Conservation (phyloP, 805 yeast species). For the Lipomyces orientalis region DNA sequence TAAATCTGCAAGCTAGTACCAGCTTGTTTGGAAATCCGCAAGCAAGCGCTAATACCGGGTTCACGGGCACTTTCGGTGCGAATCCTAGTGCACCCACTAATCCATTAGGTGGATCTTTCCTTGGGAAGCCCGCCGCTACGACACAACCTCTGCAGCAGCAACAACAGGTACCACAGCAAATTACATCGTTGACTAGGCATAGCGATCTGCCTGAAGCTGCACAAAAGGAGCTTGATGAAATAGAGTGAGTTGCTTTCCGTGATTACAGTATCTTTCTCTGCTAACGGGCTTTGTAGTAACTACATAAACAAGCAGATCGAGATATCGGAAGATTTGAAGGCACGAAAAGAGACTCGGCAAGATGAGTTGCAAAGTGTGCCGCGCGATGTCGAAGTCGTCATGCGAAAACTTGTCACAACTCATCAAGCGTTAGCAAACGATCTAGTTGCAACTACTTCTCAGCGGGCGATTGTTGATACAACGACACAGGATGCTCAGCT, state of each 20-base stretch:
- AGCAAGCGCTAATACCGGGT: not conserved
- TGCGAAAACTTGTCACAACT: slow-evolving; percentile 41
- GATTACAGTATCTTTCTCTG: not conserved
- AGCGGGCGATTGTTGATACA: slow-evolving; percentile 26
- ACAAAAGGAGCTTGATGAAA: slow-evolving; percentile 60
- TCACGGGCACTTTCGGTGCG: slow-evolving; percentile 1
- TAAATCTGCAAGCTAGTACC: not conserved
- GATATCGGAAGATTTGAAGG: slow-evolving; percentile 58
- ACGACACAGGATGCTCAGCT: slow-evolving; percentile 30
- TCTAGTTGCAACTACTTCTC: slow-evolving; percentile 26
- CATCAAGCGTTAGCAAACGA: slow-evolving; percentile 34
- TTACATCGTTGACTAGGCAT: slow-evolving; percentile 63
- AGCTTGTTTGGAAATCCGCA: slow-evolving; percentile 13
- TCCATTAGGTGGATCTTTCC: slow-evolving; percentile 7
- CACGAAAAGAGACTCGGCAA: slow-evolving; percentile 50
- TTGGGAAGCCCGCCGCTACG: slow-evolving; percentile 15
- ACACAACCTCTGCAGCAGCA: slow-evolving; percentile 11
- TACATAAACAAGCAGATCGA: slow-evolving; percentile 60
- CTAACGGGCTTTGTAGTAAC: slow-evolving; percentile 32
- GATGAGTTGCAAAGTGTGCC: slow-evolving; percentile 59
- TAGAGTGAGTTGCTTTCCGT: slow-evolving; percentile 47
- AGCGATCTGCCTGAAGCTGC: slow-evolving; percentile 61
- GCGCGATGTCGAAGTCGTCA: slow-evolving; percentile 58
- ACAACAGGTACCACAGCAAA: slow-evolving; percentile 27
- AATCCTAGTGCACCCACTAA: not conserved